These are phyloP conservation scores for Posidonia australis DNA, from an alignment of 106 monocot species.

Conservation along the genomic window DNA sequence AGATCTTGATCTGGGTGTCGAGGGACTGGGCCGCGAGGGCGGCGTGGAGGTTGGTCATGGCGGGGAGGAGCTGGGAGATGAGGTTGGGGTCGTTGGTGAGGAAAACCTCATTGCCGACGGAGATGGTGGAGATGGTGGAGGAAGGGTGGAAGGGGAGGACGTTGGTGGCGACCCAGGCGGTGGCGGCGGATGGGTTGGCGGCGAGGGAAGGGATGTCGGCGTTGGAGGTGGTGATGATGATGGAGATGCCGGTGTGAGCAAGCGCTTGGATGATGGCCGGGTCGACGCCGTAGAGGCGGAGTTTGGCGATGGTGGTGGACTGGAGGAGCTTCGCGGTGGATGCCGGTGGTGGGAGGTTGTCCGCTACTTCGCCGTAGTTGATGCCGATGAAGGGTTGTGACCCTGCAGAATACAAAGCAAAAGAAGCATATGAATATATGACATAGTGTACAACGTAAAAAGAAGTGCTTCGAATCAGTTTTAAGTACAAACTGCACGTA, in stretches of 20 bases:
- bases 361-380: slow-evolving; percentile 71
- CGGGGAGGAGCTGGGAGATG: slow-evolving; percentile 46
- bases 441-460: too few relatives aligned
- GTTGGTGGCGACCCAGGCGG: slow-evolving; percentile 45
- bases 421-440: not conserved
- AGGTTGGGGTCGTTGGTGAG: slow-evolving; percentile 32
- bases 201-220: slow-evolving; percentile 58
- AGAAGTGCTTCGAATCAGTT: too few relatives aligned
- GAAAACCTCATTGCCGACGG: slow-evolving; percentile 70
- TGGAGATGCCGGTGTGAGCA: slow-evolving; percentile 36
- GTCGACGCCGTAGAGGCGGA: slow-evolving; percentile 65
- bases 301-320: slow-evolving; percentile 61
- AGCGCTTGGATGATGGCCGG: slow-evolving; percentile 36
- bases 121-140: slow-evolving; percentile 32
- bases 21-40: slow-evolving; percentile 29
- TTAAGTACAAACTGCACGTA: too few relatives aligned
- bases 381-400: slow-evolving; percentile 55
- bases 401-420: slow-evolving; percentile 10
- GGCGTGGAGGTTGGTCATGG: slow-evolving; percentile 55
- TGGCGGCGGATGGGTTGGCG: slow-evolving; percentile 37
- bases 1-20: slow-evolving; percentile 27
- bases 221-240: slow-evolving; percentile 54
- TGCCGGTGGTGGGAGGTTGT: slow-evolving; percentile 61
- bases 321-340: slow-evolving; percentile 38
- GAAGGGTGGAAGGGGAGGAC: slow-evolving; percentile 43